These are phyloP conservation scores for Leccinum ponderosum DNA, from an alignment of 1,284 basidiomycete genomes.

Conservation along the genomic window DNA sequence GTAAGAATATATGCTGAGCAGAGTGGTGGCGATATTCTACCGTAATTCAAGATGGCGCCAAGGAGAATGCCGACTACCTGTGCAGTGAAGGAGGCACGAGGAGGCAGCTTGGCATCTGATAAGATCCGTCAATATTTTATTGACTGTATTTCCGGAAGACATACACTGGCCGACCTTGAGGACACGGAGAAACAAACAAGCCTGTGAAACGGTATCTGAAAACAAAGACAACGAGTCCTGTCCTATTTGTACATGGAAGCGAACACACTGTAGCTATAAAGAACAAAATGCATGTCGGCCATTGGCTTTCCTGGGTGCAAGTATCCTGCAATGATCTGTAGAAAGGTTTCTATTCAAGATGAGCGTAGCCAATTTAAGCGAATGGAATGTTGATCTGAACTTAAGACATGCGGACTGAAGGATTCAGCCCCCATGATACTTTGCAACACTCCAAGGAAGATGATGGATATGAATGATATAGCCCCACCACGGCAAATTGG, in stretches of 20 bases:
- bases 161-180: conserved; percentile 61
- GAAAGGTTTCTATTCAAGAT: conserved; percentile 30
- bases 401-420: conserved; percentile 44
- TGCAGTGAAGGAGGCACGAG: conserved; percentile 61
- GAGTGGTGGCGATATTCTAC: conserved; percentile 20
- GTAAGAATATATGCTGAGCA: neutral
- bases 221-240: neutral
- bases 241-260: neutral
- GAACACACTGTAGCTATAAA: conserved; percentile 47
- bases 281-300: conserved; percentile 60
- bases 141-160: conserved; percentile 4
- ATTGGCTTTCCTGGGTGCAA: conserved; percentile 60
- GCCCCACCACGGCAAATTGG: conserved; percentile 53
- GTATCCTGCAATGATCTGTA: conserved; percentile 63
- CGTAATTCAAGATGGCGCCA: conserved; percentile 53
- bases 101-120: conserved; percentile 65
- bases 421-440: conserved; percentile 54
- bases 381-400: neutral
- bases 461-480: conserved; percentile 45
- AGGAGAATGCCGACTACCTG: conserved; percentile 54
- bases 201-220: conserved; percentile 45
- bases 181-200: conserved; percentile 48
- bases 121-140: neutral
- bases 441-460: conserved; percentile 49
- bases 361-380: neutral